Conservation (phyloP, 1,139 yeast species). For the Yamadazyma diospyri region DNA sequence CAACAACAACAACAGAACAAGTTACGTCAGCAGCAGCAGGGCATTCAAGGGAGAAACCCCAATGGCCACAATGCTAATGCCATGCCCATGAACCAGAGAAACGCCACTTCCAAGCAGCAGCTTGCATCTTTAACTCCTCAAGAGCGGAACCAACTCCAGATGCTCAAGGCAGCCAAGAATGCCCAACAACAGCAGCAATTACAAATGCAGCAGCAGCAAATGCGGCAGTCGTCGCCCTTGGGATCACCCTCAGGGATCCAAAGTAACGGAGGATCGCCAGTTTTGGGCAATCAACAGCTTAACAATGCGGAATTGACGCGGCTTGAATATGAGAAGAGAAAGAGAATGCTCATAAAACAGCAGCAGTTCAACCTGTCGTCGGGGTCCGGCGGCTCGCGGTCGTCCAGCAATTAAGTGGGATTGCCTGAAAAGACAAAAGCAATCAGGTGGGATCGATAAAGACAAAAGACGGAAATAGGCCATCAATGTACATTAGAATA, state of each 20-base stretch:
- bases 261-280: slow-evolving; percentile 15
- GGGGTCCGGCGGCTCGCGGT: slow-evolving; percentile 1
- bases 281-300: slow-evolving; percentile 16
- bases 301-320: slow-evolving; percentile 20
- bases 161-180: slow-evolving; percentile 33
- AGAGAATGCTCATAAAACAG: slow-evolving; percentile 24
- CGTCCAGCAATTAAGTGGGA: neutral
- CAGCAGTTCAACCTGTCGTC: slow-evolving; percentile 16
- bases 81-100: slow-evolving; percentile 5
- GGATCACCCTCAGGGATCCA: slow-evolving; percentile 14
- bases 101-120: slow-evolving; percentile 18
- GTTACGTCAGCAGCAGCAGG: slow-evolving; percentile 35
- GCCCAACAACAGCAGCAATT: slow-evolving; percentile 33
- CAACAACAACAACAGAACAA: slow-evolving; percentile 49
- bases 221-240: slow-evolving; percentile 8
- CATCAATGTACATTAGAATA: no score
- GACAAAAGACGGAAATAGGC: no score
- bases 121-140: slow-evolving; percentile 35
- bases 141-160: slow-evolving; percentile 35
- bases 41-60: slow-evolving; percentile 27
- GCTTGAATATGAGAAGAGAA: slow-evolving; percentile 28
- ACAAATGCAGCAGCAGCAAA: slow-evolving; percentile 20
- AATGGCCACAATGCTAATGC: slow-evolving; percentile 12
- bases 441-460: no score
- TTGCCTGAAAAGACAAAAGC: no score